Evolutionary conservation across 768 basidiomycete genomes (phyloP), one percentile per base, ranked within the genome.

Genomic region (Psilocybe cubensis): DNA sequence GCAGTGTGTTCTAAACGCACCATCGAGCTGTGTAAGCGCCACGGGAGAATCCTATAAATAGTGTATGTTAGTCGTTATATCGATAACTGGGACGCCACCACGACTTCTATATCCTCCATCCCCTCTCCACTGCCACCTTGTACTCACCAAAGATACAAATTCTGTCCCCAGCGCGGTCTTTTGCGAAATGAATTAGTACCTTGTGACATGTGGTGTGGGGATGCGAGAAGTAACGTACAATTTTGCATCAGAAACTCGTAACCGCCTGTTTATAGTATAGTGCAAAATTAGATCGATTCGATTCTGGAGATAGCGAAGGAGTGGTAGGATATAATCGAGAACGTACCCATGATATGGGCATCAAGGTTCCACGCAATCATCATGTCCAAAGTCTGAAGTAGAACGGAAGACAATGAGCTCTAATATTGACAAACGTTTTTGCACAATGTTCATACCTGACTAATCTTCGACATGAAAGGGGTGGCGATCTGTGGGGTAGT

Each of bases 211-310:
- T 18, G 38, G 24, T 43, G 23, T n/a, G 35, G 10, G 35, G 35
- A 11, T 9, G 12, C 35, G 12, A 50, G 47, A 23, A 33, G 25
- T 49, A 14, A 68, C 72, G 18, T 61, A 80, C 81, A 85, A 57
- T 83, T 83, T 49, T 84, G 79, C 84, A 85, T 85, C 44, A 86
- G 66, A 61, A 84, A 86, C 60, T 79, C 77, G 53, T 85, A 85
- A 1, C 84, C 84, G 38, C 73, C 83, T 80, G 43, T 7, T 24
- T 7, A 24, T 17, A 20, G 29, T 27, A 21, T 14, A 7, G 53
- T 29, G 20, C 56, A 24, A 11, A 48, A 29, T 25, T 44, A 28
- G 49, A 9, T 44, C 28, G 52, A 46, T 2, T 35, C 21, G n/a
- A n/a, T n/a, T n/a, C n/a, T n/a, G n/a, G n/a, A n/a, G n/a, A n/a